Conservation (phyloP, 352 stramenopile genomes). For the Pythium rishiriense region DNA sequence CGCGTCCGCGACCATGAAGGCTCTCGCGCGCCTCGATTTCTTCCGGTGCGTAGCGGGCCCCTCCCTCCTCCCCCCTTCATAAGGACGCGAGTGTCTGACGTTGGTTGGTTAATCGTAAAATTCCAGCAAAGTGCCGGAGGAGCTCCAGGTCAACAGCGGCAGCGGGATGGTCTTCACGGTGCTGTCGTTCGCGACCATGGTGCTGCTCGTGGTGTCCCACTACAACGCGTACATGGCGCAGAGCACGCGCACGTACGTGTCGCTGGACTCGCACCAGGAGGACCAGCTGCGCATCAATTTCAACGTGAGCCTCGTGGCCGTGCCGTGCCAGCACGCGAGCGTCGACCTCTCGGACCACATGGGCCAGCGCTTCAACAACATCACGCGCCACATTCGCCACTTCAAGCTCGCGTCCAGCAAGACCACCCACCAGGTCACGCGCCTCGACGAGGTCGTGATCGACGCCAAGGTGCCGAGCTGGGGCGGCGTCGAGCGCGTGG, state of each 20-base stretch:
- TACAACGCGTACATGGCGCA: slow-evolving; percentile 51
- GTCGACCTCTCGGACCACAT: slow-evolving; percentile 84
- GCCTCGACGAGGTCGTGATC: slow-evolving; percentile 73
- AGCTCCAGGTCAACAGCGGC: slow-evolving; percentile 62
- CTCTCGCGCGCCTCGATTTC: slow-evolving; percentile 47
- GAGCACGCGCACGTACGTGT: slow-evolving; percentile 54
- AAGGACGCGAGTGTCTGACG: neutral
- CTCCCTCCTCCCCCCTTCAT: neutral
- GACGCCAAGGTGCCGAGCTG: slow-evolving; percentile 65
- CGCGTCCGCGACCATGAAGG: slow-evolving; percentile 16
- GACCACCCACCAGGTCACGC: slow-evolving; percentile 31
- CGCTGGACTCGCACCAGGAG: slow-evolving; percentile 78
- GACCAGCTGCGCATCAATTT: slow-evolving; percentile 85
- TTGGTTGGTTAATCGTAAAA: neutral
- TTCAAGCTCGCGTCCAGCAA: slow-evolving; percentile 54
- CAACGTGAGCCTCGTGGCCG: slow-evolving; percentile 75
- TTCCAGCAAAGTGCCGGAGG: slow-evolving; percentile 79
- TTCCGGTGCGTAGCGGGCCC: slow-evolving; percentile 47
- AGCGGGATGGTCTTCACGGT: slow-evolving; percentile 71
- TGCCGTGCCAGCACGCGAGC: slow-evolving; percentile 71
- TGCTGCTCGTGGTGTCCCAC: slow-evolving; percentile 50
- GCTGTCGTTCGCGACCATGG: slow-evolving; percentile 60
- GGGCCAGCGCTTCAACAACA: slow-evolving; percentile 70
- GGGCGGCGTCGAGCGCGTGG: slow-evolving; percentile 54
- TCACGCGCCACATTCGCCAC: slow-evolving; percentile 81